Evolutionary conservation across 768 basidiomycete species (phyloP), one percentile per base, ranked within the genome.

Genomic region (Leccinum longicurvipes): DNA sequence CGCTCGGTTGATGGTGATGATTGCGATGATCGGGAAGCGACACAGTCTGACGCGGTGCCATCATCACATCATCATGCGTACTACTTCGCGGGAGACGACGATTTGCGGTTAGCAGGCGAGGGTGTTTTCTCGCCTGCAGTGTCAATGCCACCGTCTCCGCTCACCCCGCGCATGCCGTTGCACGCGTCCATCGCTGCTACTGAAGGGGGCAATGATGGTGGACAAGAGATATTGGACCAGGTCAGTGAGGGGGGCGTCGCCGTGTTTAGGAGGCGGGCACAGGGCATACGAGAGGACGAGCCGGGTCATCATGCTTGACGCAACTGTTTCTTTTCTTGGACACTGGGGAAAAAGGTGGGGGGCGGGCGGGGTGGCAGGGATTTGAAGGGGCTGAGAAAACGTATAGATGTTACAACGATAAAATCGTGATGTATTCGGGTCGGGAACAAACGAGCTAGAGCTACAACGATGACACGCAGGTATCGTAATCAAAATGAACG

Each of bases 81-180:
- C 62, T 83, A 77, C 64, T 84, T 82, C 62, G 78, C 79, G 25
- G 78, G 77, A 19, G 82, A 77, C 45, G 77, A 74, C 50, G 72
- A 74, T 57, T 64, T 83, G 45, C 76, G 77, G 67, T 74, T 90
- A 44, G 81, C 87, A 1, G 89, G 88, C 12, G 88, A 85, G 27
- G 87, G 82, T 31, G 78, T 86, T 31, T 86, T 91, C 63, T 90
- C 88, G 7, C 89, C 89, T 49, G 83, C 82, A 41, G 77, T 77
- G 19, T 88, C 87, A 27, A 73, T 76, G 60, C 83, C 89, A 6
- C 74, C 86, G 27, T 89, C 88, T 36, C 89, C 89, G 1, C 78
- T 78, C 15, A 67, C 80, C 12, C 78, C 73, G 47, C 77, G 80
- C 8, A 69, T 67, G 53, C 46, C 64, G 29, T 54, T 71, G 63